Evolutionary conservation across 805 yeast species (phyloP).

Genomic region (Lipomyces mesembrius): DNA sequence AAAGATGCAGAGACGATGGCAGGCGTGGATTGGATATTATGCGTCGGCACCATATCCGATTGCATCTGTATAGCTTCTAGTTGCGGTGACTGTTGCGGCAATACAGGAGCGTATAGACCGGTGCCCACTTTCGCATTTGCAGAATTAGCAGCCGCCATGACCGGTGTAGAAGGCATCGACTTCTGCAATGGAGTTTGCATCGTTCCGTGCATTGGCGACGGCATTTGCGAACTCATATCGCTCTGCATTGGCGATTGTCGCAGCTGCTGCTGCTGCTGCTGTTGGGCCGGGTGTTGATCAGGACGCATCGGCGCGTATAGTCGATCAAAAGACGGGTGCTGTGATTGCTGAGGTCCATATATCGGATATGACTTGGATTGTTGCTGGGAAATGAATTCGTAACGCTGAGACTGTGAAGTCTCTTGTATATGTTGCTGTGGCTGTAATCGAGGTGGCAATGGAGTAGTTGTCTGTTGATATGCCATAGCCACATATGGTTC

Average conservation of each 20-base stretch:
- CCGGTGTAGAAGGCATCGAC: not conserved
- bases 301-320: conserved; percentile 5
- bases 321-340: not conserved
- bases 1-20: not conserved
- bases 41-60: conserved; percentile 8
- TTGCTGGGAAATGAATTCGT: not conserved
- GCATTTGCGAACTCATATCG: not conserved
- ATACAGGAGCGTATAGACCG: conserved; percentile 6
- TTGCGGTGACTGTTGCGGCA: not conserved
- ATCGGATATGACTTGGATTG: conserved; percentile 7
- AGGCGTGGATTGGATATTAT: conserved; percentile 5
- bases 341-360: conserved; percentile 12
- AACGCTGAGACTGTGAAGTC: not conserved
- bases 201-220: not conserved
- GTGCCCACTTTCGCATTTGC: not conserved
- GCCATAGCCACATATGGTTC: not conserved
- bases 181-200: not conserved
- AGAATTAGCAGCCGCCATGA: not conserved
- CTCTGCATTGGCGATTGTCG: conserved; percentile 2
- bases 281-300: not conserved
- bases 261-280: conserved; percentile 7
- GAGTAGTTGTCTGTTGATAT: not conserved
- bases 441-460: conserved; percentile 3
- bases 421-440: conserved; percentile 11
- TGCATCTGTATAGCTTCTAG: not conserved